Base-by-base conservation (phyloP, 768 basidiomycete genomes). In the Kwoniella shandongensis region DNA sequence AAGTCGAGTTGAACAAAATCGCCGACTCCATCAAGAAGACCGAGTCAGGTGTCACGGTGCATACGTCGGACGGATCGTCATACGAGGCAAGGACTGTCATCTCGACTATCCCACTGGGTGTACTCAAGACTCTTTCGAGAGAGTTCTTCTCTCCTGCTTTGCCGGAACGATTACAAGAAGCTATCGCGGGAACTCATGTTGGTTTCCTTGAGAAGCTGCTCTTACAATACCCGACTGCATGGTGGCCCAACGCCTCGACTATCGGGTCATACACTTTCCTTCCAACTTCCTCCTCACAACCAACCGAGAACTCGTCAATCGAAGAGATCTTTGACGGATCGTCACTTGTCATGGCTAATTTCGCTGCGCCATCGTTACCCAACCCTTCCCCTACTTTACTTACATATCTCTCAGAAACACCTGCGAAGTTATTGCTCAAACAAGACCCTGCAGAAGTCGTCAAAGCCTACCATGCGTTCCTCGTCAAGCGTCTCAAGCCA, bases 231-330 rank as follows among this genome's bases (percentile, higher is more conserved):
- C 57, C 61, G 11, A 29, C 52, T 12, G 69, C 74, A 0, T 76
- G 74, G 74, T 76, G 74, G 74, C 69, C 70, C 7, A 61, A 69
- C 10, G 62, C 67, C 5, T 57, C 57, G 4, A 59, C 29, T 6
- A 47, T 63, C 20, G 74, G 72, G 11, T 70, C 67, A 1, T 70
- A 71, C 57, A 76, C 70, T n/a, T 63, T 76, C 53, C 63, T 76
- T 15, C 74, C 74, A 8, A 69, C 65, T 2, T 45, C 49, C n/a
- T 18, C 54, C 0, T 17, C 27, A 7, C 22, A 40, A 4, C 54
- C 58, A 11, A 61, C 5, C 32, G 55, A 51, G 7, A 57, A 49
- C 18, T 63, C 66, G 11, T 49, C 50, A 4, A 39, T 62, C 4
- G 51, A 63, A 30, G 72, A 73, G 39, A 59, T 76, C 23, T 66